Base-by-base conservation (phyloP, 768 basidiomycete genomes). In the Sarcodon aspratus region DNA sequence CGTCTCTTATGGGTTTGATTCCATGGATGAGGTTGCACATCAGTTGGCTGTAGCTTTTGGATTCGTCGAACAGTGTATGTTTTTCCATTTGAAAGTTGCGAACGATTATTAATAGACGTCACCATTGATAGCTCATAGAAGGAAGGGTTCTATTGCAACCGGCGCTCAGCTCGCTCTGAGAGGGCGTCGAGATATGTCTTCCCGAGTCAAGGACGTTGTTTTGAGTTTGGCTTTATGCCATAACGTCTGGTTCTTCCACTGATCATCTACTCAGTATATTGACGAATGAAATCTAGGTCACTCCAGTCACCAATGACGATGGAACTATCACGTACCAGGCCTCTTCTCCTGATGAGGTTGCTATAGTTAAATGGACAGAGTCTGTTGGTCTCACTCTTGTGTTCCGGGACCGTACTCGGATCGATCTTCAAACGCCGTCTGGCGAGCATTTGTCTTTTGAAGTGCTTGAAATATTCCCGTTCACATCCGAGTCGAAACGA, bases 1-100 rank as follows among this genome's bases (percentile, higher is more conserved):
- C 1, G 90, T 97, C 78, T 94, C 91, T 0, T 99, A 94, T 59
- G 94, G 90, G 1, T 83, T 72, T 54, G 96, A 99, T 57, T 85
- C 96, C n/a, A 98, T 99, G 95, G 96, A 99, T 57, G 96, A 99
- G 61, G 91, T 98, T 18, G 78, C 84, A 1, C 89, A 90, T 68
- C 91, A 98, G 56, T 72, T 99, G n/a, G 78, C 81, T 11, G 70
- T 82, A 45, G 85, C 94, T 0, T 91, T 96, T 57, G 88, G 85
- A 8, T 67, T 71, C 5, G 64, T 68, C 8, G 78, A 85, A n/a
- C 66, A 75, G 46, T 67, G 84, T 80, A 48, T 36, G 33, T 12
- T 18, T 43, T 44, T n/a, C 10, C 6, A 37, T 15, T 27, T 46
- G 27, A 44, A 48, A 43, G 12, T 37, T 34, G 36, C 37, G 46